A percentile compares a stretch with the other conserved stretches of the same genome.
These are phyloP conservation scores for Pinus albicaulis DNA, from an alignment of 75 land plant species.

Conservation along the genomic window DNA sequence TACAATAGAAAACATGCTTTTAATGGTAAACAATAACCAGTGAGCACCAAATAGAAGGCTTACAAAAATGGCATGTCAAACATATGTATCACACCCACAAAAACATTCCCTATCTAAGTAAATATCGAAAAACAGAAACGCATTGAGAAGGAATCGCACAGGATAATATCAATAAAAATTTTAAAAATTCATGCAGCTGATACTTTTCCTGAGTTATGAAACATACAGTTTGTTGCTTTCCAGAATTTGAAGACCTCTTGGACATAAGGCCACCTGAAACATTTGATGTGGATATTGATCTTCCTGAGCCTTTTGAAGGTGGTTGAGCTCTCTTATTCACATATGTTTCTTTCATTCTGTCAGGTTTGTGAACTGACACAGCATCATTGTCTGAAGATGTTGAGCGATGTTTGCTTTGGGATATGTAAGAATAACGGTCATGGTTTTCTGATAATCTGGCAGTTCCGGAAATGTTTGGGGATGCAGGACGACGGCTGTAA, in stretches of 20 bases:
- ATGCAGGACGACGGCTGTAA: conserved; percentile 38
- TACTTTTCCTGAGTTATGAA: not conserved
- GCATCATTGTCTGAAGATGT: conserved; percentile 30
- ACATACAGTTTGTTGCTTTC: conserved; percentile 47
- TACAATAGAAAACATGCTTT: not conserved
- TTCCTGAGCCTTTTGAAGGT: conserved; percentile 32
- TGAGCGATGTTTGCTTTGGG: conserved; percentile 46
- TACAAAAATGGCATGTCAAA: not conserved
- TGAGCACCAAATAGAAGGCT: not conserved
- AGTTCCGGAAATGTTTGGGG: conserved; percentile 65
- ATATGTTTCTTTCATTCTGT: not conserved
- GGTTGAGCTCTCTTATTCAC: conserved; percentile 20
- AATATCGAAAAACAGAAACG: not conserved
- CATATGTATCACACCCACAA: not conserved
- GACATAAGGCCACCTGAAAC: conserved; percentile 37
- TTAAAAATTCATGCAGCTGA: not conserved
- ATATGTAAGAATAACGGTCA: conserved; percentile 43
- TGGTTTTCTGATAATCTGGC: conserved; percentile 47
- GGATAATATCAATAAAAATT: not conserved
- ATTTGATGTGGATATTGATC: conserved; percentile 15
- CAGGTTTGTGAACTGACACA: not conserved
- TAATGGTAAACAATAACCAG: not conserved
- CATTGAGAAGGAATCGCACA: not conserved
- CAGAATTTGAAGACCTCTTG: conserved; percentile 51
- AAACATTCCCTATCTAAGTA: not conserved